Conservation (phyloP, 345 rosid genomes). For the Anacardium occidentale region DNA sequence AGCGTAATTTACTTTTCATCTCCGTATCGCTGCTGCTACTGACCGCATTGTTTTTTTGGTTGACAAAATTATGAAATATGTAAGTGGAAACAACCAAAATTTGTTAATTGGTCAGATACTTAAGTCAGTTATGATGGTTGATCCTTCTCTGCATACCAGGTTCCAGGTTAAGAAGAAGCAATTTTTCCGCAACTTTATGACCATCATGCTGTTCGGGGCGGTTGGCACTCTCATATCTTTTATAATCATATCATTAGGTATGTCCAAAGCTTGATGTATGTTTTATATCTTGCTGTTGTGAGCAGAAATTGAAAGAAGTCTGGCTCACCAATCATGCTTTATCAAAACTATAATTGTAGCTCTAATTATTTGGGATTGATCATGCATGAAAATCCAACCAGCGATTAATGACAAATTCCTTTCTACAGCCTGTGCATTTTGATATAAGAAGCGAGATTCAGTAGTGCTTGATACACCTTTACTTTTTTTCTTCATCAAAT, state of each 20-base stretch:
- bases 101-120: background rate
- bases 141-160: conserved; percentile 34
- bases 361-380: background rate
- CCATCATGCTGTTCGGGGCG: conserved; percentile 90
- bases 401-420: background rate
- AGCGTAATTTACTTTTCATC: background rate
- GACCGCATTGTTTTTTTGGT: background rate
- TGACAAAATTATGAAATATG: background rate
- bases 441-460: background rate
- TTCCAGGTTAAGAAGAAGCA: conserved; percentile 99
- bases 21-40: background rate
- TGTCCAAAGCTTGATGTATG: background rate
- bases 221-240: conserved; percentile 93
- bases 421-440: background rate
- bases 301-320: background rate
- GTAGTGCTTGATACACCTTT: background rate
- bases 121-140: conserved; percentile 6
- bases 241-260: conserved; percentile 76
- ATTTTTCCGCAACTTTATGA: conserved; percentile 94
- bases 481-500: too few relatives aligned
- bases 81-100: background rate
- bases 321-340: background rate
- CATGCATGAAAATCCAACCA: background rate
- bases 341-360: background rate
- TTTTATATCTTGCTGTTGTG: background rate